phyloP scores from a whole-genome alignment of 2,329 filamentous ascomycete genomes.

The Aureobasidium sp. region DNA sequence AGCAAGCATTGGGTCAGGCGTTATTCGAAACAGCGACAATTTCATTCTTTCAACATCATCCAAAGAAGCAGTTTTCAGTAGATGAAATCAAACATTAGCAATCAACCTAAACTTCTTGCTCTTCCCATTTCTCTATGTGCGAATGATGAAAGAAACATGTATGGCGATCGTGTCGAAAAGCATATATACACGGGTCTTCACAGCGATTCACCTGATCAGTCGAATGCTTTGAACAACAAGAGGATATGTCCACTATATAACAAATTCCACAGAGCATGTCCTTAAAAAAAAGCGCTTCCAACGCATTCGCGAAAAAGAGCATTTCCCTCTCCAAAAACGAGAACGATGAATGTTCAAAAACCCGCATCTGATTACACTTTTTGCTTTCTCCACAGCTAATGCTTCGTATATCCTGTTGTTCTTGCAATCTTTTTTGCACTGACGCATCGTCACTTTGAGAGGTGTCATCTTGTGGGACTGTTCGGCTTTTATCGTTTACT shows the following conservation, averaged over 20 bases:
- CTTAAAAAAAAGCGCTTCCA: neutral
- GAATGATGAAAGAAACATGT: neutral
- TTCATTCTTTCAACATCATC: neutral
- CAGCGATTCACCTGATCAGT: neutral
- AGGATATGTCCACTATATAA: neutral
- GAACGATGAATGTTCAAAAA: neutral
- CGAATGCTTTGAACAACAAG: neutral
- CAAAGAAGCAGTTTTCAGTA: neutral
- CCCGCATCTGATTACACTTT: conserved; percentile 1
- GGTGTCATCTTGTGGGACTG: neutral
- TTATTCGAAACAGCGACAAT: neutral
- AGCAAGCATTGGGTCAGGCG: conserved; percentile 9
- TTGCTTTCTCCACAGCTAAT: neutral
- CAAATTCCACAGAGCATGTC: neutral
- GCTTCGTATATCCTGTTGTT: neutral
- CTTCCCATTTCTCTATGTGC: neutral
- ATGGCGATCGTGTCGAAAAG: neutral
- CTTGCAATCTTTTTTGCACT: neutral
- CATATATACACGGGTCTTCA: neutral
- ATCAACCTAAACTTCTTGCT: neutral
- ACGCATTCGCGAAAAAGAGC: neutral
- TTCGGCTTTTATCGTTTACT: conserved; percentile 1
- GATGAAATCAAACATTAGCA: neutral
- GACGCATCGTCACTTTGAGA: neutral
- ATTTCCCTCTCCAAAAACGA: neutral